phyloP scores from a whole-genome alignment of 768 basidiomycete genomes.

The Cystobasidiopsis lactophilus region DNA sequence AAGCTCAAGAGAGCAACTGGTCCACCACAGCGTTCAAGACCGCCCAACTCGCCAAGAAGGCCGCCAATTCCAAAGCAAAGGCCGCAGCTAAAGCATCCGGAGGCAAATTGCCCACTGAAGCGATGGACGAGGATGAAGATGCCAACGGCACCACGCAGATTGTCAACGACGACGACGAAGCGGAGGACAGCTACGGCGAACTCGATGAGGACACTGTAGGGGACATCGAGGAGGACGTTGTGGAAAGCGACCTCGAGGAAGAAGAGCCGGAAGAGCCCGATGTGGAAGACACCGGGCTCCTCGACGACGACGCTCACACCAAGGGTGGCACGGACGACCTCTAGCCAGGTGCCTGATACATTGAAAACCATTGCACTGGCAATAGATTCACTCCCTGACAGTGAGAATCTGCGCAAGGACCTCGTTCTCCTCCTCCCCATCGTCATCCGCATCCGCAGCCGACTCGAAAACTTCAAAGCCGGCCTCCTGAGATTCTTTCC shows the following conservation, averaged over 20 bases:
- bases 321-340: conserved; percentile 4
- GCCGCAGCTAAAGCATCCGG: neutral
- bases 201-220: conserved; percentile 25
- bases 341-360: too few species aligned
- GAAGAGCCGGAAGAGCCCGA: conserved; percentile 1
- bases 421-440: too few species aligned
- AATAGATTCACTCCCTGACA: too few species aligned
- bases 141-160: too few species aligned
- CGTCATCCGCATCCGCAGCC: conserved; percentile 1
- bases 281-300: conserved; percentile 1
- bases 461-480: conserved; percentile 11
- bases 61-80: neutral
- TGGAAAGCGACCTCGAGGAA: neutral
- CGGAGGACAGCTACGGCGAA: too few species aligned
- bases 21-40: neutral
- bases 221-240: conserved; percentile 11
- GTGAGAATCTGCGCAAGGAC: too few species aligned
- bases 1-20: too few species aligned
- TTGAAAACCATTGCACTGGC: too few species aligned
- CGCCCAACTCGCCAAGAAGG: neutral
- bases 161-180: too few species aligned
- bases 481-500: conserved; percentile 1
- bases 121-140: too few species aligned
- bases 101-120: too few species aligned
- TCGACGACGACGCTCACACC: neutral